Conservation (phyloP, 108 stramenopile genomes). For the Cyclotella choctawhatcheeana region DNA sequence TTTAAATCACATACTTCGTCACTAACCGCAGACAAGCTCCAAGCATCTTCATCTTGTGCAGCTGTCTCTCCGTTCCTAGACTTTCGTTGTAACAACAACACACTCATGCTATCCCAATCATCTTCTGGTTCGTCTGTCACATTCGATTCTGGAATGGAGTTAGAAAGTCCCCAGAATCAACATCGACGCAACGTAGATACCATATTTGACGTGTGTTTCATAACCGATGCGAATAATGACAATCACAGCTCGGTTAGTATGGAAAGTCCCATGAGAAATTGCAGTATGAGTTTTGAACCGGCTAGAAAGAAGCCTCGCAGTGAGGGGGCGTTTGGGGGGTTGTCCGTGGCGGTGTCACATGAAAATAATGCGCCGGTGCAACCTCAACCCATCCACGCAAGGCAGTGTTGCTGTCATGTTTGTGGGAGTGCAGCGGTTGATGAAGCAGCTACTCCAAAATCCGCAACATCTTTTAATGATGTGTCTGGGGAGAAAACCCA, state of each 20-base stretch:
- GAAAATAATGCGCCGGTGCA: background rate
- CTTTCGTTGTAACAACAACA: slow-evolving; percentile 2
- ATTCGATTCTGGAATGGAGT: slow-evolving; percentile 16
- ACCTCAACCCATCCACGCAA: background rate
- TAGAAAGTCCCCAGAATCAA: background rate
- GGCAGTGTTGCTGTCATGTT: slow-evolving; percentile 2
- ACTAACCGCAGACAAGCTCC: background rate
- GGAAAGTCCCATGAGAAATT: slow-evolving; percentile 14
- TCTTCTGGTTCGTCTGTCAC: slow-evolving; percentile 4
- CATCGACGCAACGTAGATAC: background rate
- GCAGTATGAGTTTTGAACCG: slow-evolving; percentile 6
- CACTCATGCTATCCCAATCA: slow-evolving; percentile 16
- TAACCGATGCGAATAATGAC: slow-evolving; percentile 6
- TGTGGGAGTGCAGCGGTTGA: background rate
- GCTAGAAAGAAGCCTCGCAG: background rate
- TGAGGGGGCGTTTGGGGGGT: slow-evolving; percentile 1
- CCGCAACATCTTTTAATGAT: background rate
- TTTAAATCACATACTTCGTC: background rate
- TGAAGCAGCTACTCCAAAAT: background rate
- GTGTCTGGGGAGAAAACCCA: background rate
- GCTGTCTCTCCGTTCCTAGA: slow-evolving; percentile 16
- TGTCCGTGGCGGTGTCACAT: background rate
- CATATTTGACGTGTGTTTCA: slow-evolving; percentile 11
- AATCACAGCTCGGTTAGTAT: slow-evolving; percentile 3
- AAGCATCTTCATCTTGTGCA: background rate